Conservation (phyloP, 2,329 filamentous ascomycete species). For the Sporothrix pseudoabietina region DNA sequence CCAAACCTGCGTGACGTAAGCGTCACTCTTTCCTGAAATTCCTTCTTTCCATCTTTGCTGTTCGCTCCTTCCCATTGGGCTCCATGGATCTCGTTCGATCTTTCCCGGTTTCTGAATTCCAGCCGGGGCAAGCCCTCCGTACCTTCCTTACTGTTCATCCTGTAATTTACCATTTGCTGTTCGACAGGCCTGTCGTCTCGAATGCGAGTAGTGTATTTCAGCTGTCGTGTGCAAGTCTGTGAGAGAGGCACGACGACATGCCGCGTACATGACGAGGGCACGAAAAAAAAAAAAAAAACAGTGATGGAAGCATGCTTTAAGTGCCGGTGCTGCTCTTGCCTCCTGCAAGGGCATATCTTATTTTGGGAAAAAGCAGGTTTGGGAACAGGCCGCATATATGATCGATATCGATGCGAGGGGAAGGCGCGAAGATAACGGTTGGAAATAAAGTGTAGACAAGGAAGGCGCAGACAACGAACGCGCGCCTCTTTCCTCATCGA, state of each 20-base stretch:
- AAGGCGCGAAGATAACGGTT: constrained; percentile 15
- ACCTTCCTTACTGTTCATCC: neutral
- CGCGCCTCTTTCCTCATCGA: constrained; percentile 10
- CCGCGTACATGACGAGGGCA: neutral
- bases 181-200: neutral
- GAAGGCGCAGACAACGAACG: constrained; percentile 14
- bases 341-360: constrained; percentile 3
- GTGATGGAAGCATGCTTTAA: neutral
- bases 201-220: neutral
- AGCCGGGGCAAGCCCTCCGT: constrained; percentile 6
- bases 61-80: neutral
- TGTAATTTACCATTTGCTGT: neutral
- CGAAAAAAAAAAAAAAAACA: neutral
- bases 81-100: constrained; percentile 1
- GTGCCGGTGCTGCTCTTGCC: constrained; percentile 13
- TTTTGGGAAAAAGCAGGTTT: constrained; percentile 23
- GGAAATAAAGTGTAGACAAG: neutral
- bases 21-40: neutral
- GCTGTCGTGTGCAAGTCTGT: neutral
- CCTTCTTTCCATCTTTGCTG: neutral
- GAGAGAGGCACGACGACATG: neutral
- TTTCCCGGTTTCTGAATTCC: constrained; percentile 4
- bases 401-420: neutral
- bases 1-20: neutral
- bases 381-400: constrained; percentile 12